Base-by-base conservation (phyloP, 345 rosid species). In the Hibiscus trionum region DNA sequence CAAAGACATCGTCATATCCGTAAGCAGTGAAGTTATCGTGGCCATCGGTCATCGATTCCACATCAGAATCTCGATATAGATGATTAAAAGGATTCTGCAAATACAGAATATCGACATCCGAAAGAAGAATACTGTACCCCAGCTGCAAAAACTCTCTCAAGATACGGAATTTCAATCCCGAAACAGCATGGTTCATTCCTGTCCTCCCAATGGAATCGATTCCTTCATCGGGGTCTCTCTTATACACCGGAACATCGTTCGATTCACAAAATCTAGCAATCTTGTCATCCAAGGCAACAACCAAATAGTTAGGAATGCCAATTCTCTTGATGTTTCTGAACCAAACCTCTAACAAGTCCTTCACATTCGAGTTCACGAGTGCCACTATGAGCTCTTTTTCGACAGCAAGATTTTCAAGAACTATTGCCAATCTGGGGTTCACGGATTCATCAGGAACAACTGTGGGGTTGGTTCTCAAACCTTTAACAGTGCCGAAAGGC, bases 41-140 rank as follows among this genome's bases (percentile, higher is more conserved):
- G 37, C 98, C 98, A 80, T 93, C 98, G 55, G 87, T 82, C 98
- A 93, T 93, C 8, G 97, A 91, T 79, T 91, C 98, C 55, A 94
- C 92, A 75, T 94, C 98, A 47, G 95, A 91, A 78, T 91, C 97
- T 33, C 97, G 88, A 71, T 85, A 85, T 0, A 94, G 86, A 84
- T 88, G 80, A 78, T 86, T 78, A 79, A 94, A 94, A 8, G 98
- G 98, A 77, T 94, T 90, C 82, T 87, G 95, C 79, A 91, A 76
- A 81, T 84, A 90, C 11, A 94, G 90, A 71, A 94, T 88, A 73
- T 94, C 98, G 19, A 91, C 79, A 78, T 91, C 98, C 9, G 97
- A 94, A 72, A 94, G 96, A 73, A 91, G 97, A 78, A 94, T 95
- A 75, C 93, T 86, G 74, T 90, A 94, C 11, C 97, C 98, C 50